phyloP scores from a whole-genome alignment of 768 basidiomycete genomes.

The Mycena haematopus region DNA sequence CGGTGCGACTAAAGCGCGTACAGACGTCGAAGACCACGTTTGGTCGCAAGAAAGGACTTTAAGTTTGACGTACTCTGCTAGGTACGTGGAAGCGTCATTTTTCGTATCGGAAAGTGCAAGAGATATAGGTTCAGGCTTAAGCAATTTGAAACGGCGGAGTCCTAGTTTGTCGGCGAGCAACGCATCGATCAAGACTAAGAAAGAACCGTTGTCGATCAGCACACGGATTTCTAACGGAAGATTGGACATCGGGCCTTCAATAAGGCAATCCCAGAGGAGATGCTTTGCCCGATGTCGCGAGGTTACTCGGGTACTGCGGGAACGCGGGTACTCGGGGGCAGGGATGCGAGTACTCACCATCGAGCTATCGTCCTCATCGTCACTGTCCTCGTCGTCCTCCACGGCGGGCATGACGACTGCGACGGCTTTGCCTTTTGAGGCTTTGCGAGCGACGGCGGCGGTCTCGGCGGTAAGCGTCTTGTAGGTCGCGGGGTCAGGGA shows the following conservation, averaged over 20 bases:
- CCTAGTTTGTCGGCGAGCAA: constrained; percentile 18
- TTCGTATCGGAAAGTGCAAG: constrained; percentile 10
- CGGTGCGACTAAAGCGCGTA: constrained; percentile 31
- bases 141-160: constrained; percentile 25
- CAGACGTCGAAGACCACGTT: constrained; percentile 16
- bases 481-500: too few species aligned
- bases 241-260: too few species aligned
- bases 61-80: constrained; percentile 32
- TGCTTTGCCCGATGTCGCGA: too few species aligned
- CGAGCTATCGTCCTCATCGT: too few species aligned
- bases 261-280: background rate
- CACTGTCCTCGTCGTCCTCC: too few species aligned
- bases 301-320: too few species aligned
- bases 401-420: too few species aligned
- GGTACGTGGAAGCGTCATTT: constrained; percentile 13
- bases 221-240: background rate
- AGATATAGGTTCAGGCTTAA: constrained; percentile 28
- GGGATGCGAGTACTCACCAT: background rate
- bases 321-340: too few species aligned
- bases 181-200: too few species aligned
- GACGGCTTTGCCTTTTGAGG: too few species aligned
- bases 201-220: constrained; percentile 26
- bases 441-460: background rate
- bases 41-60: constrained; percentile 23
- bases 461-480: too few species aligned